phyloP scores from a whole-genome alignment of 352 stramenopile genomes.

The Globisporangium iwayamae region DNA sequence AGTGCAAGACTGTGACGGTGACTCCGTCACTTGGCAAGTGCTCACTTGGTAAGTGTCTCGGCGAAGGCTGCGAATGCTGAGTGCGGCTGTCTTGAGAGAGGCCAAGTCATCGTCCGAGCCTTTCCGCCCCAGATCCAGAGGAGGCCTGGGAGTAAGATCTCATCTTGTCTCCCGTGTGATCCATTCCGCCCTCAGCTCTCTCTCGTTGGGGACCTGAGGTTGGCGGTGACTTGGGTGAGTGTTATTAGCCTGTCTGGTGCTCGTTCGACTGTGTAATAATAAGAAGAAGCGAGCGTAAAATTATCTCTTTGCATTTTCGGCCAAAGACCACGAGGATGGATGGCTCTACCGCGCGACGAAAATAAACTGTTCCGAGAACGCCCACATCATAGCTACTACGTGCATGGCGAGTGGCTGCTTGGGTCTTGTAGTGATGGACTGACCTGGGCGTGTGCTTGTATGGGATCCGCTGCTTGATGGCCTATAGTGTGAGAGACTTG shows the following conservation, averaged over 20 bases:
- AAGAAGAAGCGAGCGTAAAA: conserved; percentile 10
- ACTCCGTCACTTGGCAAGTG: conserved; percentile 11
- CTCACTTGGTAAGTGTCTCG: neutral
- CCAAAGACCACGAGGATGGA: conserved; percentile 16
- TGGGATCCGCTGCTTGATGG: neutral
- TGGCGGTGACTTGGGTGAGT: neutral
- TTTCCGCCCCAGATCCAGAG: conserved; percentile 9
- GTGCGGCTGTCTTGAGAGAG: conserved; percentile 13
- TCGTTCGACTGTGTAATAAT: neutral
- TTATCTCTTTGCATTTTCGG: conserved; percentile 9
- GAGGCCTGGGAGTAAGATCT: conserved; percentile 19
- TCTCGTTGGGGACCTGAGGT: neutral
- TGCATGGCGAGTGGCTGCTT: neutral
- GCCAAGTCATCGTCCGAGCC: neutral
- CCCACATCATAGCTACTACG: neutral
- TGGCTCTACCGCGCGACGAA: neutral
- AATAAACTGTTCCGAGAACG: conserved; percentile 5
- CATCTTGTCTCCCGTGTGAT: conserved; percentile 27
- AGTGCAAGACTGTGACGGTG: neutral
- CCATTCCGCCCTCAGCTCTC: conserved; percentile 11
- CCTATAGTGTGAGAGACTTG: neutral
- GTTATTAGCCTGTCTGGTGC: neutral
- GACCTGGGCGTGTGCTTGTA: neutral
- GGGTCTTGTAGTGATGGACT: neutral
- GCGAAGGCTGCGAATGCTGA: neutral